phyloP scores from a whole-genome alignment of 2,329 filamentous ascomycete genomes.

The Fusarium camptoceras region DNA sequence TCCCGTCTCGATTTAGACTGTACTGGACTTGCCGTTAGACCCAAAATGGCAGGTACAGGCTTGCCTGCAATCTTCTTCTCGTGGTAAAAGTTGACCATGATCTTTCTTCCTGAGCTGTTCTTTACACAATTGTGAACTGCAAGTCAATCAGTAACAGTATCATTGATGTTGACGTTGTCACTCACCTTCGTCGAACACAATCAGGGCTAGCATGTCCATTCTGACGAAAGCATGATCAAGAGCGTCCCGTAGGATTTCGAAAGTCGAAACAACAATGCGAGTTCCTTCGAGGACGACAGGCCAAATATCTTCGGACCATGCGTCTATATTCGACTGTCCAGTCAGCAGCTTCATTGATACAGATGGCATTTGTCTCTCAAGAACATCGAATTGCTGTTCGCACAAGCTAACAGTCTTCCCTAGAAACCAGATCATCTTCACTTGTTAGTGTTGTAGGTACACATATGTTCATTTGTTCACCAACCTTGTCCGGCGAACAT shows the following conservation, averaged over 20 bases:
- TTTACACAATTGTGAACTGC: constrained; percentile 79
- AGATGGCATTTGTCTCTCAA: constrained; percentile 69
- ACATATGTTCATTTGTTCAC: constrained; percentile 53
- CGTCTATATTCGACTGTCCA: constrained; percentile 76
- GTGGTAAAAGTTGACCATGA: constrained; percentile 81
- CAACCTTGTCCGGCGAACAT: constrained; percentile 67
- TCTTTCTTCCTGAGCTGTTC: constrained; percentile 72
- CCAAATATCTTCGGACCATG: constrained; percentile 79
- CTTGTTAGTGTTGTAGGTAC: constrained; percentile 23
- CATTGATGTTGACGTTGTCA: constrained; percentile 13
- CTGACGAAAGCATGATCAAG: constrained; percentile 79
- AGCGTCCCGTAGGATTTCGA: constrained; percentile 79
- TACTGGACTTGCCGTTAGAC: constrained; percentile 83
- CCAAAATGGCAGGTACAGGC: constrained; percentile 74
- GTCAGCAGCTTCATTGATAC: constrained; percentile 72
- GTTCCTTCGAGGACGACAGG: constrained; percentile 71
- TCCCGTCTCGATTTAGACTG: constrained; percentile 33
- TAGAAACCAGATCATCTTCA: constrained; percentile 77
- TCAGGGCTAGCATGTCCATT: constrained; percentile 71
- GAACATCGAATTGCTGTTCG: constrained; percentile 71
- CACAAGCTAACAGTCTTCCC: constrained; percentile 77
- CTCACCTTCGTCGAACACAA: constrained; percentile 87
- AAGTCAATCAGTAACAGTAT: constrained; percentile 21
- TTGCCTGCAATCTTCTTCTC: constrained; percentile 54
- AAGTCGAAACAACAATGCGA: constrained; percentile 81